phyloP scores from a whole-genome alignment of 78 protist genomes.

The Carpediemonas membranifera region DNA sequence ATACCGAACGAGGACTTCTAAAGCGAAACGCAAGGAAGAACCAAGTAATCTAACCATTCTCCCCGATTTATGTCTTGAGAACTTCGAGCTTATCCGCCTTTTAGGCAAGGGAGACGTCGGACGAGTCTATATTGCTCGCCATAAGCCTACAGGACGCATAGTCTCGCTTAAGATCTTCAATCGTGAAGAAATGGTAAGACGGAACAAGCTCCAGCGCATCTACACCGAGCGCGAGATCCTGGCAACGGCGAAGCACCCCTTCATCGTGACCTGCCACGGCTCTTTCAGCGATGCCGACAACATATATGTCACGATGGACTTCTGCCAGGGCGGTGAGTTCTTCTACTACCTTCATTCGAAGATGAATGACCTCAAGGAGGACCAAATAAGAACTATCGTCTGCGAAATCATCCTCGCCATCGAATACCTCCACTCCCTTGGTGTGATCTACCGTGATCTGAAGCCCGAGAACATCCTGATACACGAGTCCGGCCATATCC shows the following conservation, averaged over 20 bases:
- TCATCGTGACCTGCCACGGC: conserved; percentile 47
- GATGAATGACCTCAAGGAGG: background rate
- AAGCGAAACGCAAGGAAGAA: too few relatives aligned
- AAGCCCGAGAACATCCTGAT: conserved; percentile 56
- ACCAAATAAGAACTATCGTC: background rate
- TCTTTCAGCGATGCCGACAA: conserved; percentile 20
- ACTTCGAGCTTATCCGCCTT: too few relatives aligned
- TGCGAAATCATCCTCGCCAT: conserved; percentile 18
- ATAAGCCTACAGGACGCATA: too few relatives aligned
- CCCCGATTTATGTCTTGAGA: too few relatives aligned
- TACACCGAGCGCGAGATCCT: conserved; percentile 58
- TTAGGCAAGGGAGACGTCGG: too few relatives aligned
- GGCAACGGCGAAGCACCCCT: conserved; percentile 51
- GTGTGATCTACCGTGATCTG: conserved; percentile 26
- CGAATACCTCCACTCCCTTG: conserved; percentile 20
- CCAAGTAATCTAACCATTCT: too few relatives aligned
- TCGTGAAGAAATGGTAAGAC: background rate
- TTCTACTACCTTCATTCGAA: background rate
- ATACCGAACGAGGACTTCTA: too few relatives aligned
- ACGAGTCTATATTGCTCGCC: too few relatives aligned
- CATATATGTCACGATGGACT: conserved; percentile 5
- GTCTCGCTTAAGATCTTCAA: too few relatives aligned
- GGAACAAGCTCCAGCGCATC: conserved; percentile 25
- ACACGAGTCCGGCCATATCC: conserved; percentile 62
- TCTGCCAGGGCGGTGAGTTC: background rate